Percentiles rank a stretch among this genome's conserved stretches.
Evolutionary conservation across 2,329 filamentous ascomycete genomes (phyloP).

Genomic region (Alternaria triticina): DNA sequence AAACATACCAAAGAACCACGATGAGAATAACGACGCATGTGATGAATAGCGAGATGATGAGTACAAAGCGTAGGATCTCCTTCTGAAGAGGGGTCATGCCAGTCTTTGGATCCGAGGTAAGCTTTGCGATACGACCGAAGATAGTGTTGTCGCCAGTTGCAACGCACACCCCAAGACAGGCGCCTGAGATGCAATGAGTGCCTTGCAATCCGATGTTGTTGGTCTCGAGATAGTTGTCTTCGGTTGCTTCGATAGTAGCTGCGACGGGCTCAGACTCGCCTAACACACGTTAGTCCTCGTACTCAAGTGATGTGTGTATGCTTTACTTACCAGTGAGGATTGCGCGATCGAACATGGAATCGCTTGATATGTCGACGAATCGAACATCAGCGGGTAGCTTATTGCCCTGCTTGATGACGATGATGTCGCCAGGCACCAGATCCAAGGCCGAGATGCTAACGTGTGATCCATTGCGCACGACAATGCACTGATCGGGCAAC

Average conservation of each 20-base stretch:
- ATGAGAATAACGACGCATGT: constrained; percentile 69
- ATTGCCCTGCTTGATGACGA: constrained; percentile 73
- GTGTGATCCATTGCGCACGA: constrained; percentile 66
- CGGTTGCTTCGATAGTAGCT: constrained; percentile 66
- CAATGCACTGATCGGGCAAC: constrained; percentile 75
- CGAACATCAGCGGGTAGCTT: constrained; percentile 77
- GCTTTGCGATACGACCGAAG: constrained; percentile 75
- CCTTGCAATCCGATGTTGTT: constrained; percentile 78
- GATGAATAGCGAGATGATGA: constrained; percentile 73
- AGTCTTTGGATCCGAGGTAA: constrained; percentile 72
- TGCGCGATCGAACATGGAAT: constrained; percentile 74
- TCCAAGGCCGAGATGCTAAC: constrained; percentile 61
- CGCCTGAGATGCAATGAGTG: constrained; percentile 77
- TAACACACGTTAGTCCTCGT: constrained; percentile 23
- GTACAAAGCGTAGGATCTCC: constrained; percentile 75
- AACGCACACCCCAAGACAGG: constrained; percentile 70
- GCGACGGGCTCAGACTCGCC: constrained; percentile 71
- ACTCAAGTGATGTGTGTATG: background rate
- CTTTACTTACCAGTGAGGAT: constrained; percentile 67
- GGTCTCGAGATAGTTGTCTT: constrained; percentile 78
- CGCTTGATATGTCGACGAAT: constrained; percentile 70
- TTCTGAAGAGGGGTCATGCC: constrained; percentile 73
- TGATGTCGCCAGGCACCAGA: constrained; percentile 74
- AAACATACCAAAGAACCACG: constrained; percentile 66
- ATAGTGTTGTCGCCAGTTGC: constrained; percentile 75